Evolutionary conservation across 2,329 filamentous ascomycete species (phyloP), one percentile per base, ranked within the genome.

Genomic region (Pseudopyrenochaeta lycopersici): DNA sequence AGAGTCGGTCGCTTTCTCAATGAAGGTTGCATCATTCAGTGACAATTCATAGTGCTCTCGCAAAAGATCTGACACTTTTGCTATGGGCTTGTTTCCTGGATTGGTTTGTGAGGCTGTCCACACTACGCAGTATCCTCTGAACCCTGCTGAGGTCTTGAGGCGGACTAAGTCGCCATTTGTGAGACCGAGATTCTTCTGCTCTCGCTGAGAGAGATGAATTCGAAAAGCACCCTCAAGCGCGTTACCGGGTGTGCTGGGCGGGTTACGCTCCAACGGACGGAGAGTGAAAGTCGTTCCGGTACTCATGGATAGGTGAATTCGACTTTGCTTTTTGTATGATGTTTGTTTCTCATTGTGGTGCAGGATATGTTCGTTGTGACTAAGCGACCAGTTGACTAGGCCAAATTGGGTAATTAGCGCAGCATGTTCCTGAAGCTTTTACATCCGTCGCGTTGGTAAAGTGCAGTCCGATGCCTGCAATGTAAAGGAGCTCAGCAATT

Each of bases 21-120:
- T 83, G 7, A 82, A 81, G 42, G 96, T 80, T 7, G 60, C 59
- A 21, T 75, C 72, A 14, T 70, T 14, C 3, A 95, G 80, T 56
- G 89, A 88, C 63, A 96, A 84, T 1, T 85, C 86, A 62, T 90
- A 90, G 6, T 86, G 84, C 31, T 90, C 32, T 29, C 46, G 18
- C 35, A 38, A 11, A 2, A 48, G 15, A 46, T 39, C 44, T 10
- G 32, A 38, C 21, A 46, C 32, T 27, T 46, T 46, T 29, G 44
- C 44, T 35, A 33, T 38, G 27, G 44, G n/a, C 20, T 43, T 41
- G 31, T 70, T 75, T 17, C 70, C 71, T 17, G 70, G 58, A 27
- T 77, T 78, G 2, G 74, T 75, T 51, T 80, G 78, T 31, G 80
- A 70, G 3, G 85, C 83, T 35, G 81, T 77, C 87, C 87, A 90